These are phyloP conservation scores for Periconia macrospinosa DNA, from an alignment of 2,329 filamentous ascomycete genomes.

Conservation along the genomic window DNA sequence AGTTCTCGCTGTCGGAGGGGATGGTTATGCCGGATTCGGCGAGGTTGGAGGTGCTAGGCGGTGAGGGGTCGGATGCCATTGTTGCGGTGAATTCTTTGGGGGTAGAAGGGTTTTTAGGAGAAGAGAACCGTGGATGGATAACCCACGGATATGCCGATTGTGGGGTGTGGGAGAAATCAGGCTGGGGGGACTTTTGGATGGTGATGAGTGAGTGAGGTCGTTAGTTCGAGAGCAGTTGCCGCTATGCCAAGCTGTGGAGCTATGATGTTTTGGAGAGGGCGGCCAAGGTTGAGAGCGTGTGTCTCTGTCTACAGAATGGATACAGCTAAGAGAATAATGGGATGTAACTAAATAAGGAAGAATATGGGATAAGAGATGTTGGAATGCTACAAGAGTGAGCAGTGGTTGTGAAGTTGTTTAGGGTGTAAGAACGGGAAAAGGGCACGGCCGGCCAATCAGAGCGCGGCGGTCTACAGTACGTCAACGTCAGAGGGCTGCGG, in stretches of 20 bases:
- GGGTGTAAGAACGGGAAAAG: no score
- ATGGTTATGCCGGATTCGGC: constrained; percentile 76
- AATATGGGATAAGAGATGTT: no score
- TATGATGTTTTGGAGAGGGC: background rate
- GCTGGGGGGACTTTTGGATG: background rate
- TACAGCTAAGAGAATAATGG: background rate
- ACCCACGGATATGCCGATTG: background rate
- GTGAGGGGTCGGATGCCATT: constrained; percentile 18
- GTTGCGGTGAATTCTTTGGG: background rate
- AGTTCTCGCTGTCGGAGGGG: constrained; percentile 81
- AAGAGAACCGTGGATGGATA: background rate
- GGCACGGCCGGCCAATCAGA: background rate
- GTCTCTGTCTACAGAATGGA: background rate
- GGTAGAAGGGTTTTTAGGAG: background rate
- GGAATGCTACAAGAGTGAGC: no score
- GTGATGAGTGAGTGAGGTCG: constrained; percentile 2
- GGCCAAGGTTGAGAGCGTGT: background rate
- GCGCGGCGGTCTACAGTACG: background rate
- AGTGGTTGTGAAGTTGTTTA: no score
- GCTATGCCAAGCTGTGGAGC: constrained; percentile 12
- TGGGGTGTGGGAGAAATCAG: background rate
- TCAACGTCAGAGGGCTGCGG: background rate
- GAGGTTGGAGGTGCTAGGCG: constrained; percentile 52
- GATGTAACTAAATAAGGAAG: no score
- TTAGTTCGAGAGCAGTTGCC: constrained; percentile 19